A percentile compares a stretch with the other conserved stretches of the same genome.
Evolutionary conservation across 345 rosid genomes (phyloP).

Genomic region (Pugionium dolabratum): DNA sequence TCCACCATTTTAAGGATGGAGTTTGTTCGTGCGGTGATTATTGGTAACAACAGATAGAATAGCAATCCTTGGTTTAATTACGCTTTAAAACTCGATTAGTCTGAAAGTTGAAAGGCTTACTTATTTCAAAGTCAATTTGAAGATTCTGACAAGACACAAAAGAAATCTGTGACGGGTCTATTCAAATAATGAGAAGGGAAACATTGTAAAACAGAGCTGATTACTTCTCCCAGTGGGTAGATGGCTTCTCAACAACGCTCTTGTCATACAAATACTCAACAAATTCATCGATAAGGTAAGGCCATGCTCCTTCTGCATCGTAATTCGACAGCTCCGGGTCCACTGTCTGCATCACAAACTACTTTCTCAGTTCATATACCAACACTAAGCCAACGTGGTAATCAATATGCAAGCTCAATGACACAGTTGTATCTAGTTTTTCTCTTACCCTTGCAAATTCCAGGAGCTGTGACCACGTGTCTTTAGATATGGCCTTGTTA

Average conservation of each 20-base stretch:
- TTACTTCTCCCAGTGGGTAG: slow-evolving; percentile 14
- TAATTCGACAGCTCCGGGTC: slow-evolving; percentile 72
- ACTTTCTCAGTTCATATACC: slow-evolving; percentile 21
- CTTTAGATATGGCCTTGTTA: slow-evolving; percentile 94
- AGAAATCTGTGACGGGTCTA: slow-evolving; percentile 10
- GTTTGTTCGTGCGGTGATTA: slow-evolving; percentile 55
- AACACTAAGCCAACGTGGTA: slow-evolving; percentile 21
- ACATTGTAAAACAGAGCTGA: slow-evolving; percentile 19
- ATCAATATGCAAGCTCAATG: slow-evolving; percentile 15
- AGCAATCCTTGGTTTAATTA: slow-evolving; percentile 3
- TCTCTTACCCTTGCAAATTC: slow-evolving; percentile 84
- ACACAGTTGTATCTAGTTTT: neutral
- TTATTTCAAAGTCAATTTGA: slow-evolving; percentile 31
- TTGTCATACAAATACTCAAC: slow-evolving; percentile 85
- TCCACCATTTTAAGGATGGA: slow-evolving; percentile 68
- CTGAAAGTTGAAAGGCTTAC: slow-evolving; percentile 27
- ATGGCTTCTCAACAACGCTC: slow-evolving; percentile 36
- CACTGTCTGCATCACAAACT: slow-evolving; percentile 53
- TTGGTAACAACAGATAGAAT: slow-evolving; percentile 39
- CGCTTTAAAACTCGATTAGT: slow-evolving; percentile 9
- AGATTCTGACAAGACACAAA: slow-evolving; percentile 31
- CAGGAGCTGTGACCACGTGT: slow-evolving; percentile 93
- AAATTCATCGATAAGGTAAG: slow-evolving; percentile 95
- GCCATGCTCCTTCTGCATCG: slow-evolving; percentile 98
- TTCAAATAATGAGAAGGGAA: slow-evolving; percentile 20